phyloP scores from a whole-genome alignment of 306 rosid species.

The Cucurbita moschata region DNA sequence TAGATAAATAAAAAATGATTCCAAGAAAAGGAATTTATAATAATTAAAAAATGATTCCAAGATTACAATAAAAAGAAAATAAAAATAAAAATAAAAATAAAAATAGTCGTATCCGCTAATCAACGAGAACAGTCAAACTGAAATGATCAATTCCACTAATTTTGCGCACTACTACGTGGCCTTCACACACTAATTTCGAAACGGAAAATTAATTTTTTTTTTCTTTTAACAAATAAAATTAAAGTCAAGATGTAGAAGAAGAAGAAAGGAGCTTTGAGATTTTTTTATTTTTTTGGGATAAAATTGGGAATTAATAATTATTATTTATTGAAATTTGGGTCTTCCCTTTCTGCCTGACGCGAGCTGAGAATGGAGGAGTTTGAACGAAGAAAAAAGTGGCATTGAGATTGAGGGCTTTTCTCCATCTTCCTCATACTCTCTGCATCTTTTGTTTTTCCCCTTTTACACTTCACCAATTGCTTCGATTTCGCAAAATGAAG shows the following conservation, averaged over 20 bases:
- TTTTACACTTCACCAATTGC: background rate
- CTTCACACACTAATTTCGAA: background rate
- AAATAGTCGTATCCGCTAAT: background rate
- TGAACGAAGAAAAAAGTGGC: slow-evolving; percentile 10
- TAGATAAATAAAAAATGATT: background rate
- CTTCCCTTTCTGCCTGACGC: slow-evolving; percentile 7
- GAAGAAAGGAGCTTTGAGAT: background rate
- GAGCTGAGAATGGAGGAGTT: slow-evolving; percentile 9
- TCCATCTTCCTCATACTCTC: background rate
- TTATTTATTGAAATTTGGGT: slow-evolving; percentile 1
- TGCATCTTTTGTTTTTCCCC: background rate
- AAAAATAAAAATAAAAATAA: background rate
- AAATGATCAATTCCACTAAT: slow-evolving; percentile 9
- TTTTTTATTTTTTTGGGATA: background rate
- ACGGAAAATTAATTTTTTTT: background rate
- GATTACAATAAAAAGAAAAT: background rate
- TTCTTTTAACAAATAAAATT: background rate
- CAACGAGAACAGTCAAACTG: slow-evolving; percentile 4
- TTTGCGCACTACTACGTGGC: slow-evolving; percentile 7
- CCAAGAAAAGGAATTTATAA: no score
- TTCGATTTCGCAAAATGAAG: slow-evolving; percentile 32
- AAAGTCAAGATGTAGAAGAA: background rate
- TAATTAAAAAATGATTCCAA: background rate
- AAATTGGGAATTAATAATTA: background rate
- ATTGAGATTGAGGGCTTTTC: slow-evolving; percentile 1